These are phyloP conservation scores for Backusella circina DNA, from an alignment of 192 early-diverging fungal genomes.

Conservation along the genomic window DNA sequence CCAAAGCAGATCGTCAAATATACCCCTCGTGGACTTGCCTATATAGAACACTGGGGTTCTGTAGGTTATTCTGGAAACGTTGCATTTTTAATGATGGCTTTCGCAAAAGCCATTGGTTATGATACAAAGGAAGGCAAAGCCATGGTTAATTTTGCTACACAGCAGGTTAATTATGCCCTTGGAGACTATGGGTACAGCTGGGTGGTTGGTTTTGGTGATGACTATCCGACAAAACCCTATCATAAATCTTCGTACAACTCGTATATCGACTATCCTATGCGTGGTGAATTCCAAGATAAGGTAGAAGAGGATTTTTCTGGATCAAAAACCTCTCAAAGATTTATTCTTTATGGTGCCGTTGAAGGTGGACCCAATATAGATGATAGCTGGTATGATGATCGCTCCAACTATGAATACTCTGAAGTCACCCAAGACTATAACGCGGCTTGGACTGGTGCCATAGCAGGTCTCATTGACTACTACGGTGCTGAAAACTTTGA, in stretches of 20 bases:
- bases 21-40: conserved; percentile 50
- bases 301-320: conserved; percentile 46
- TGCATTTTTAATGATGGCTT: conserved; percentile 40
- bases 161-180: conserved; percentile 52
- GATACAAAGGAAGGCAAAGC: conserved; percentile 12
- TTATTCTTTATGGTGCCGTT: conserved; percentile 54
- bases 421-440: conserved; percentile 51
- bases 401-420: conserved; percentile 44
- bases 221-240: conserved; percentile 44
- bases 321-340: conserved; percentile 37
- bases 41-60: conserved; percentile 43
- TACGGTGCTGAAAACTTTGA: conserved; percentile 32
- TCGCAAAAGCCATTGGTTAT: conserved; percentile 35
- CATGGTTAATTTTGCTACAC: conserved; percentile 39
- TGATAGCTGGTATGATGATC: conserved; percentile 49
- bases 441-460: conserved; percentile 35
- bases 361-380: conserved; percentile 54
- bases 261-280: conserved; percentile 51
- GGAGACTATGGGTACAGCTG: conserved; percentile 49
- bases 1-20: conserved; percentile 36
- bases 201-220: conserved; percentile 51
- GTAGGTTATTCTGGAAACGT: conserved; percentile 46
- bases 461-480: conserved; percentile 37
- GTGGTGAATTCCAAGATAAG: conserved; percentile 40
- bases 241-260: conserved; percentile 52